Conservation (phyloP, 2,329 filamentous ascomycete genomes). For the Aspergillus sp. region DNA sequence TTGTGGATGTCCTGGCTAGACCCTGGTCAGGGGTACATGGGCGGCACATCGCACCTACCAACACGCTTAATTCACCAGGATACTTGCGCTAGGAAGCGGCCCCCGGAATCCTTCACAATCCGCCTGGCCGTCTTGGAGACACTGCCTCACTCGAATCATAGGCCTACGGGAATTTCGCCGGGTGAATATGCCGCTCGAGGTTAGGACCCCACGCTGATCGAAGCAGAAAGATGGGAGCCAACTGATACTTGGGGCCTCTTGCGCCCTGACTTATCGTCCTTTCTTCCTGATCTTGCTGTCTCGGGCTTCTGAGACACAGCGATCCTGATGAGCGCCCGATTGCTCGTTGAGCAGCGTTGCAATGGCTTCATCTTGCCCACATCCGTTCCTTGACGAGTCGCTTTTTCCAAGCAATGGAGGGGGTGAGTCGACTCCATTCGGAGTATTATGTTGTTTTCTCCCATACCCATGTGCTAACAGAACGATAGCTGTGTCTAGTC, state of each 20-base stretch:
- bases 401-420: slow-evolving; percentile 1
- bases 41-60: not conserved
- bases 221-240: not conserved
- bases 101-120: not conserved
- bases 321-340: not conserved
- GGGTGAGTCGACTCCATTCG: not conserved
- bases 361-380: slow-evolving; percentile 4
- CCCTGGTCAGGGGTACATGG: not conserved
- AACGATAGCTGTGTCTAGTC: not conserved
- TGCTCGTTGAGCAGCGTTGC: not conserved
- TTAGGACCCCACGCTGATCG: not conserved
- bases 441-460: not conserved
- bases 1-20: no score
- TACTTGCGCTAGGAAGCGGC: not conserved
- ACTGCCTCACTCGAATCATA: not conserved
- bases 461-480: not conserved
- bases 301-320: not conserved
- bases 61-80: not conserved
- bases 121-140: not conserved
- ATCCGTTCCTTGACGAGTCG: slow-evolving; percentile 2
- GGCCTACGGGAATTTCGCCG: not conserved
- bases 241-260: not conserved
- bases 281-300: not conserved
- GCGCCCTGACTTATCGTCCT: not conserved
- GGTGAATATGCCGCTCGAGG: not conserved